Evolutionary conservation across 2,329 filamentous ascomycete species (phyloP), one percentile per base, ranked within the genome.

Genomic region (Fusarium sp.): DNA sequence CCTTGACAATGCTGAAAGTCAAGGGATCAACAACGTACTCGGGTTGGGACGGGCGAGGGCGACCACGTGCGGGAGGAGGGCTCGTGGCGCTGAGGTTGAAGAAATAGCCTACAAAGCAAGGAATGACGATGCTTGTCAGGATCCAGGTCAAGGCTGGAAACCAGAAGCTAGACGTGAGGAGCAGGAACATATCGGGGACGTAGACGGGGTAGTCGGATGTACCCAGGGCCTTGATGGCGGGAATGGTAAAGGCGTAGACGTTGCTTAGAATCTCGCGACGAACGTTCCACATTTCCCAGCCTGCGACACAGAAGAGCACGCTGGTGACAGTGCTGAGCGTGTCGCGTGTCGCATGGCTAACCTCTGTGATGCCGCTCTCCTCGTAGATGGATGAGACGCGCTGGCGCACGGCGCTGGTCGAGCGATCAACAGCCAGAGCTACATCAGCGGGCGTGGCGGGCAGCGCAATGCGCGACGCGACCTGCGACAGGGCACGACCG

Each of bases 1-100:
- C 93, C 81, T 97, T 97, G 69, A 87, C 87, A 54, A 98, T 88
- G 79, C 93, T 96, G 79, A 96, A 99, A 22, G 89, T 91, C 73
- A 98, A 80, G 5, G 93, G 93, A 74, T 99, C 95, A 64, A 94
- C 87, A 6, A 82, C 79, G 64, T 89, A 88, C 64, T 86, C 84
- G 35, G 78, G 74, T 22, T 61, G 55, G 41, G 74, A 70, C 49
- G 74, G 66, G 36, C 74, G 74, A 47, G 73, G 73, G 72, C 81
- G 82, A 65, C 80, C 81, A 64, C 80, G 79, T 39, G 69, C 73
- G 58, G 67, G 73, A 70, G 65, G 67, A 72, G 74, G 76, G 70
- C 74, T 80, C 70, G 80, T 83, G 44, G 81, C 79, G 35, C 88
- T 91, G 71, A 97, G 77, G 77, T 98, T 98, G 85, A 96, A 90